Base-by-base conservation (phyloP, 2,329 filamentous ascomycete genomes). In the Nannizzia gypsea region DNA sequence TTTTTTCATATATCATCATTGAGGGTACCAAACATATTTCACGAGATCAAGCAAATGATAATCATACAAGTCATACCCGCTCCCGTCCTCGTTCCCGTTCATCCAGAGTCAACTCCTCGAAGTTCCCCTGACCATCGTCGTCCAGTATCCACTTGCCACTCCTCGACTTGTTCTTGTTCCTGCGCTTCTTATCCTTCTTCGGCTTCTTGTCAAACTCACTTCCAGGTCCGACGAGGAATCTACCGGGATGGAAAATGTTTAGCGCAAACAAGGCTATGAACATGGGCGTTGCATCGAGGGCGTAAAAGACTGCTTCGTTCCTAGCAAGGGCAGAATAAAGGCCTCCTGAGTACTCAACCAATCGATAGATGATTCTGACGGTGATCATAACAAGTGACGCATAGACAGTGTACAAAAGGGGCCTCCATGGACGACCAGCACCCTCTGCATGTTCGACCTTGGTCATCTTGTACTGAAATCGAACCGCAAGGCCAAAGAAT, bases 311-410 rank as follows among this genome's bases (percentile, higher is more conserved):
- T 6, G 74, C 67, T 31, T 73, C 70, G 48, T 69, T 63, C 20
- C 69, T 72, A 5, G 72, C 72, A 22, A 73, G 70, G 24, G 78
- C 70, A 11, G 78, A 68, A 26, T 69, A 64, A 0, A 76, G 71
- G n/a, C 79, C 67, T 57, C 73, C 75, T 63, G 83, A 83, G 70
- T 81, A 84, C 69, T 85, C 81, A n/a, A 82, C 74, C 0, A 81
- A 74, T 6, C 83, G 78, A 66, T 77, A 85, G 59, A 84, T 75
- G 59, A 81, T 84, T 22, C 83, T 77, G 1, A 74, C 68, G 5
- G 79, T 69, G 60, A 85, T 78, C 50, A 84, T 70, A 0, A 65
- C 59, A 8, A 77, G 77, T 61, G 77, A 80, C 40, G 71, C 66
- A 66, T 84, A 84, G 1, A 85, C 73, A 9, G 77, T 80, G 57